These are phyloP conservation scores for Pichia sp. DNA, from an alignment of 1,139 yeast species.

Conservation along the genomic window DNA sequence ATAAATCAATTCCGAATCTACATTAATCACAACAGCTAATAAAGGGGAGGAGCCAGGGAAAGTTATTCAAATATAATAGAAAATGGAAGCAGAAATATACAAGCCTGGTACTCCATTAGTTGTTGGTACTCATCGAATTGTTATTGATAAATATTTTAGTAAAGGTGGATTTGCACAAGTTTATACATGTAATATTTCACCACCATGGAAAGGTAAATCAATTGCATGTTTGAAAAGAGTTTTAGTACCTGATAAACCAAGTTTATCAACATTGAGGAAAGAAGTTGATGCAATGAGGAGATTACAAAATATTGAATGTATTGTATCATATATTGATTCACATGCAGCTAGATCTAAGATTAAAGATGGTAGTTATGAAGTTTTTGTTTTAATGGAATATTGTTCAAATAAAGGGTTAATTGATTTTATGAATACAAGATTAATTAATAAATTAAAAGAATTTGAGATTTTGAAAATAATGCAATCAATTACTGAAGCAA, in stretches of 20 bases:
- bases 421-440: slow-evolving; percentile 89
- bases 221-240: slow-evolving; percentile 71
- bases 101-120: slow-evolving; percentile 25
- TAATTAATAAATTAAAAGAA: slow-evolving; percentile 74
- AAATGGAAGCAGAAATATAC: slow-evolving; percentile 10
- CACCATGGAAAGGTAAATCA: slow-evolving; percentile 32
- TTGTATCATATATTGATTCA: slow-evolving; percentile 87
- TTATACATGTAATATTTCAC: slow-evolving; percentile 44
- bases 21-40: too few relatives aligned
- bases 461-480: slow-evolving; percentile 75
- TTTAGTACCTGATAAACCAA: slow-evolving; percentile 64
- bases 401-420: slow-evolving; percentile 82
- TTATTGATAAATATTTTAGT: slow-evolving; percentile 26
- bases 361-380: slow-evolving; percentile 56
- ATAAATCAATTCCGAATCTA: too few relatives aligned
- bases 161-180: slow-evolving; percentile 50
- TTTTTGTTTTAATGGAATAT: slow-evolving; percentile 84
- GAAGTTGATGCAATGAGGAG: slow-evolving; percentile 84
- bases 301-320: slow-evolving; percentile 64
- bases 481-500: slow-evolving; percentile 75
- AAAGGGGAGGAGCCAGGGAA: too few relatives aligned
- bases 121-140: slow-evolving; percentile 27
- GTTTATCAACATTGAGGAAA: slow-evolving; percentile 58
- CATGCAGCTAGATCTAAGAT: slow-evolving; percentile 71
- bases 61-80: neutral